Evolutionary conservation across 805 yeast species (phyloP), one percentile per base, ranked within the genome.

Genomic region (Ogataea saltuana): DNA sequence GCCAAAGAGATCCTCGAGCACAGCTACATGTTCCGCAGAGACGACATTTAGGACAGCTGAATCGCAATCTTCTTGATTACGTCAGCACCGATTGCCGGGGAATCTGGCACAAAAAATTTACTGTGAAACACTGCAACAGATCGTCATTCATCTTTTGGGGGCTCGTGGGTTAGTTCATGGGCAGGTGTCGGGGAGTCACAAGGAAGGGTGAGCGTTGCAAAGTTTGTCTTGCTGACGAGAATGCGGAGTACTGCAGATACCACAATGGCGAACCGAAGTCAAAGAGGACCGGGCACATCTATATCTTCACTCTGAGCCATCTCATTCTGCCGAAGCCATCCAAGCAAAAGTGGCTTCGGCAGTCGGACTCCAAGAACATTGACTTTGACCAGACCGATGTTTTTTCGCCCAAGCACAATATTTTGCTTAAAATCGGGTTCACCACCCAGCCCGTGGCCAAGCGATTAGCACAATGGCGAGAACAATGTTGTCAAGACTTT

Each of bases 1-100:
- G 96, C 96, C 25, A 89, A 85, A 62, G 90, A 81, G 41, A 70
- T 86, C 33, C 72, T 88, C 54, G 93, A 87, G 54, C 79, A 81
- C 64, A 75, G 88, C 49, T 67, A 67, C 48, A 56, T 71, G 64
- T 58, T 70, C 41, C 62, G 63, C 33, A 53, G 48, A 21, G 51
- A 44, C 27, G 34, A 43, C 21, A 48, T 17, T 28, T 41, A 29
- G 40, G 34, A 45, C n/a, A 18, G 10, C 25, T 12, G 17, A 10
- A 19, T 21, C n/a, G n/a, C n/a, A n/a, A n/a, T n/a, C n/a, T n/a
- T n/a, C n/a, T n/a, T 19, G 33, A 12, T 37, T 28, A 37, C 26
- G 20, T 37, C 41, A 37, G 10, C 40, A 11, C n/a, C 20, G 19
- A 6, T 10, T 6, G 20, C n/a, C 12, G 6, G 12, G 8, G 13